Base-by-base conservation (phyloP, 192 early-diverging fungal species). In the Coemansia sp. region DNA sequence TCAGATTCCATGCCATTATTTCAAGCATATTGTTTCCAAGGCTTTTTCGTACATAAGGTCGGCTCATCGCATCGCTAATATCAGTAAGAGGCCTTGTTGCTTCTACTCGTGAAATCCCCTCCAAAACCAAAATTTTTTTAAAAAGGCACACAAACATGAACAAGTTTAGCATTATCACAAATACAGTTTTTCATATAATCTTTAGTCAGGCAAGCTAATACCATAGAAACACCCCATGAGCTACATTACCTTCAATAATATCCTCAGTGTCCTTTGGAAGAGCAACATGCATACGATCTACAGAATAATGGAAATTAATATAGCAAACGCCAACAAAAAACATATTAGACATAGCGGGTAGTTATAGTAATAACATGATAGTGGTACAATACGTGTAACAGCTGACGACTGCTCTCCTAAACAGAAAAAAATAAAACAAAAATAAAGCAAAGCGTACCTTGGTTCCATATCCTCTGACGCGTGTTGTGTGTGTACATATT, bases 1-100 rank as follows among this genome's bases (percentile, higher is more conserved):
- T 81, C 16, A 81, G 66, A 32, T 72, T 42, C 78, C 78, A 81
- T 15, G 78, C 62, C 73, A 81, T 76, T 32, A 81, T 57, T 56
- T 81, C 78, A 18, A 81, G 67, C 70, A 76, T 64, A 42, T 72
- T 81, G 69, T 74, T 81, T 51, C 54, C 72, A 15, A 81, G 70
- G 51, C 70, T 69, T 51, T 76, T 81, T 51, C 72, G 73, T 47
- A 81, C 74, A 41, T 76, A 58, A 21, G 78, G 61, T n/a, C 78
- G 65, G 37, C 65, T 56, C 61, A 81, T 71, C n/a, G 78, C 78
- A 26, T 81, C 78, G 9, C 48, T 46, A 11, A 81, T 76, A 18
- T 69, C 70, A 5, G 56, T 40, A 6, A 81, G 70, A 32, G 78
- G 78, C 22, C 65, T 57, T 6, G 73, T 76, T 8, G 78, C 67